A percentile compares a stretch with the other conserved stretches of the same genome.
Evolutionary conservation across 2,329 filamentous ascomycete species (phyloP).

Genomic region (Sarocladium kiliense): DNA sequence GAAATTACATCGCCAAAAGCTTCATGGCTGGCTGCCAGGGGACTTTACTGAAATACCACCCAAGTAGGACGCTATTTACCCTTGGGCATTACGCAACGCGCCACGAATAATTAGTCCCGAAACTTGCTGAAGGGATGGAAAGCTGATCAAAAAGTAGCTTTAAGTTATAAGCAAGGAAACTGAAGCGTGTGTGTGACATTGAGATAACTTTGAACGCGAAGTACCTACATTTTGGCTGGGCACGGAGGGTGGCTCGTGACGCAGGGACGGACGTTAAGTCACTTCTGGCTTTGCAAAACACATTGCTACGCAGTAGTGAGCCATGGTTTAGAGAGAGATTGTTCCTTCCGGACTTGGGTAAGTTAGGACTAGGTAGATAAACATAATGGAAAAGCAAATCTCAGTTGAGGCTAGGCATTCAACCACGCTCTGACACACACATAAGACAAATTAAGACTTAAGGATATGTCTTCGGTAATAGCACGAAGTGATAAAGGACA

Average conservation of each 20-base stretch:
- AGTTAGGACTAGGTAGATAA: too few species aligned
- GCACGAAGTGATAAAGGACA: neutral
- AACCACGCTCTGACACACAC: too few species aligned
- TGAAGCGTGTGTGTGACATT: slow-evolving; percentile 4
- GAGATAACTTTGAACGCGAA: slow-evolving; percentile 5
- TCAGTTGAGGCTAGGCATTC: too few species aligned
- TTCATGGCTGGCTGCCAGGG: neutral
- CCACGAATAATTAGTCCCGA: neutral
- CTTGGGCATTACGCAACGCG: neutral
- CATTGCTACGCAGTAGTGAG: too few species aligned
- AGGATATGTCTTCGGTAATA: neutral
- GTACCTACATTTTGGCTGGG: slow-evolving; percentile 10
- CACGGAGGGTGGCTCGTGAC: slow-evolving; percentile 10
- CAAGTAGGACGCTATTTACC: slow-evolving; percentile 1
- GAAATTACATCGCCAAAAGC: neutral
- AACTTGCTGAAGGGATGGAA: neutral
- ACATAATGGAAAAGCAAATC: too few species aligned
- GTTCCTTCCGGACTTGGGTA: too few species aligned
- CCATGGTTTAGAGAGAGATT: too few species aligned
- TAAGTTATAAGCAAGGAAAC: neutral
- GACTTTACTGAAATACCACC: neutral
- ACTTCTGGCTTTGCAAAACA: too few species aligned
- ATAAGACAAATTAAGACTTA: too few species aligned
- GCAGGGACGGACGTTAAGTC: slow-evolving; percentile 9
- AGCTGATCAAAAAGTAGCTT: neutral